Base-by-base conservation (phyloP, 192 early-diverging fungal genomes). In the Entomortierella chlamydospora region DNA sequence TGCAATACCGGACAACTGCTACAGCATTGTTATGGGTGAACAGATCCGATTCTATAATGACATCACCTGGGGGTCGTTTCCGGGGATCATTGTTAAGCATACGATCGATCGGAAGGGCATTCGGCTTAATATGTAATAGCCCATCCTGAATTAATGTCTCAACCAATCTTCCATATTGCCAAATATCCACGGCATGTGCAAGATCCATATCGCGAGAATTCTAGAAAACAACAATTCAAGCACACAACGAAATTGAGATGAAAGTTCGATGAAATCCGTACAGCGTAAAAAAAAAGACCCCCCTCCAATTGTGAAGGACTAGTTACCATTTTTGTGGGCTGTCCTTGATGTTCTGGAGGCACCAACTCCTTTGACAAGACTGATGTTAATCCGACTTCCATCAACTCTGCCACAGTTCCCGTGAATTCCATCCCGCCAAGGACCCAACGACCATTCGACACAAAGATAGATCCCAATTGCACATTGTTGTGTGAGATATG, bases 401-500 rank as follows among this genome's bases (percentile, higher is more conserved):
- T 63, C 10, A 61, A 70, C 51, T 78, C 73, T 31, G 52, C 67
- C 1, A 64, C 73, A 23, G 73, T 78, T 64, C 67, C 73, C 52
- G 73, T 78, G 31, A 78, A 70, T 17, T 78, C 73, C 73, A 78
- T 78, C 20, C 73, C 73, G 4, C 73, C 73, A 4, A 78, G 58
- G 2, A 79, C 76, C 76, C 76, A 79, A 29, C 76, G 76, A 17
- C 76, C 76, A 43, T 79, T 66, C 25, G 68, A 70, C 6, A 79
- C 76, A 70, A 79, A 79, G 13, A 79, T 79, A 18, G 76, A 79
- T 23, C 68, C 55, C 42, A 79, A 18, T 42, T 79, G 68, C 10
- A 79, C 76, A 22, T 79, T 79, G 63, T 79, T 79, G 45, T 79
- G 76, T 2, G 76, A 79, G 5, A 70, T 25, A 42, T 79, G 76